Base-by-base conservation (phyloP, 2,329 filamentous ascomycete genomes). In the Cadophora malorum region DNA sequence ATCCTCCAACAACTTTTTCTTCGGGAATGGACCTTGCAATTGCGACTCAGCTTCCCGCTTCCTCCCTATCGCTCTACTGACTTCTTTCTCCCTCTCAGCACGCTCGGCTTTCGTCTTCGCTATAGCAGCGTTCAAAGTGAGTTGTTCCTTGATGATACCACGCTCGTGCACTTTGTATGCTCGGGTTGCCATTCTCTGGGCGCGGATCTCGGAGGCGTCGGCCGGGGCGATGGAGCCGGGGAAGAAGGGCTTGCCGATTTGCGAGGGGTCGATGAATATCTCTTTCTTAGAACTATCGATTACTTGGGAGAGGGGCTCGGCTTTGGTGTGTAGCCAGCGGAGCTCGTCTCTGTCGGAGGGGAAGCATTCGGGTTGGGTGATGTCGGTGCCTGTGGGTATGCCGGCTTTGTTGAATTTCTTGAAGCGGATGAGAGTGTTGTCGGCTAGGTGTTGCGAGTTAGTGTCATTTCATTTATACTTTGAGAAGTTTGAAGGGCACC, bases 251-350 rank as follows among this genome's bases (percentile, higher is more conserved):
- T 4, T n/a, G 8, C 23, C 19, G 38, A 33, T 25, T 23, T 62
- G 33, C 1, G 41, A 6, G 25, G 65, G 59, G 16, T 49, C 49
- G 10, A 66, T 25, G 19, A 56, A 63, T 5, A 33, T 55, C 8
- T 28, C 23, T 12, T 19, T 38, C 4, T 49, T n/a, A 1, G 19
- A 25, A 8, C 10, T 6, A 19, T 38, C 31, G 35, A 65, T 56
- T 14, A 41, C 52, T n/a, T 9, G 14, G 4, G 50, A 35, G 16
- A 69, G 55, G 5, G 67, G 67, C 21, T 62, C 31, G 2, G 66
- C 69, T 53, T 64, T 63, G 8, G 69, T 71, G 16, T 66, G 38
- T 8, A 71, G 62, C 70, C 70, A 71, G 63, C 67, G 47, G 12
- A 71, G 52, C 33, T 71, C 70, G n/a, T 68, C 61, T 14, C 49